phyloP scores from a whole-genome alignment of 164 flowering plant species.

The grape (Vitis vinifera) region ASM3070453v1 NC_081820.1:16434501-16435000 shows the following conservation, averaged over 20 bases:
- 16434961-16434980: no score
- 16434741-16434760: constrained; percentile 12
- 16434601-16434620: constrained; percentile 63
- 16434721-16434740: constrained; percentile 2
- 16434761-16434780: constrained; percentile 33
- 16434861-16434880: no score
- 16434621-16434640: constrained; percentile 26
- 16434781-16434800: constrained; percentile 75
- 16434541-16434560: constrained; percentile 62
- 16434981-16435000: no score
- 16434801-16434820: constrained; percentile 35
- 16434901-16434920: no score
- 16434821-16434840: no score
- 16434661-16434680: constrained; percentile 42
- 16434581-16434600: constrained; percentile 74
- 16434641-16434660: constrained; percentile 12
- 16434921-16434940: no score
- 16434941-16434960: no score
- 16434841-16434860: no score
- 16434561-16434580: constrained; percentile 57
- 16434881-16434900: no score
- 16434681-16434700: constrained; percentile 9
- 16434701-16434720: constrained; percentile 17
- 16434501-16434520: constrained; percentile 64
- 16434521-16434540: constrained; percentile 72